phyloP scores from a whole-genome alignment of 116 monocot species.

The Trichopus zeylanicus region DNA sequence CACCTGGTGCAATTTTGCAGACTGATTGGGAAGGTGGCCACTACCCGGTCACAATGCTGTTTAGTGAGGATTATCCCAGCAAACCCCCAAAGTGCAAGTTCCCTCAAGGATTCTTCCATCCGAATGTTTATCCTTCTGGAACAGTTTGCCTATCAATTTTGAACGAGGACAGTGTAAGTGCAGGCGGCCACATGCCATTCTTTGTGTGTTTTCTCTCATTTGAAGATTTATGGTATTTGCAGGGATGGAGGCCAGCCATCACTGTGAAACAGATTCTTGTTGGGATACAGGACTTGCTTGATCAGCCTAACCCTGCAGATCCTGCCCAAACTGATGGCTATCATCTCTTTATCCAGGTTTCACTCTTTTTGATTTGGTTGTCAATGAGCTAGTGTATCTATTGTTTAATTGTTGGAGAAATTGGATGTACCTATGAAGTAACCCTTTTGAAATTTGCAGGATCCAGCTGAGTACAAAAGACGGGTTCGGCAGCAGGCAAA shows the following conservation, averaged over 20 bases:
- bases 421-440: too few species aligned
- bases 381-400: too few species aligned
- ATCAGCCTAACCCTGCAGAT: slow-evolving; percentile 78
- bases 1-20: slow-evolving; percentile 39
- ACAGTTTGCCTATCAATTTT: slow-evolving; percentile 97
- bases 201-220: not conserved
- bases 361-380: too few species aligned
- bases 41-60: slow-evolving; percentile 74
- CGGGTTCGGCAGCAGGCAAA: slow-evolving; percentile 49
- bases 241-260: slow-evolving; percentile 92
- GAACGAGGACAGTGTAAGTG: slow-evolving; percentile 87
- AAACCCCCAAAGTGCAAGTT: slow-evolving; percentile 99
- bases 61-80: slow-evolving; percentile 95
- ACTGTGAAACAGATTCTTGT: slow-evolving; percentile 86
- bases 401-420: too few species aligned
- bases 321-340: slow-evolving; percentile 81
- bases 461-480: slow-evolving; percentile 42
- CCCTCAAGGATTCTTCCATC: slow-evolving; percentile 96
- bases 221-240: not conserved
- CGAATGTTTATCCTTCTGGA: slow-evolving; percentile 97
- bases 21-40: slow-evolving; percentile 98
- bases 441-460: slow-evolving; percentile 37
- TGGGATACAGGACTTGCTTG: slow-evolving; percentile 83
- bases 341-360: slow-evolving; percentile 72
- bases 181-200: not conserved